These are phyloP conservation scores for Aspergillus arachidicola DNA, from an alignment of 2,329 filamentous ascomycete genomes.

Conservation along the genomic window DNA sequence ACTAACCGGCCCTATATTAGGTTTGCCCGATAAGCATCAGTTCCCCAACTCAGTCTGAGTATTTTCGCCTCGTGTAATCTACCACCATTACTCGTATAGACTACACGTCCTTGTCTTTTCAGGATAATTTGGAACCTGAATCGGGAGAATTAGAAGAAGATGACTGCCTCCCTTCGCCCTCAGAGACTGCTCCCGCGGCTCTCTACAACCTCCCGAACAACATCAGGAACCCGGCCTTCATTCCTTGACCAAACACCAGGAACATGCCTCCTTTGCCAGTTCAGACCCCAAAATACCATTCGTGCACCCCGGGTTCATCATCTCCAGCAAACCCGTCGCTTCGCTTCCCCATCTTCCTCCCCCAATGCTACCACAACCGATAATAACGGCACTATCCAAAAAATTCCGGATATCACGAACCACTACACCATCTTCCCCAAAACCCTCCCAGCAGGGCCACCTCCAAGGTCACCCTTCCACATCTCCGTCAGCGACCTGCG, in stretches of 20 bases:
- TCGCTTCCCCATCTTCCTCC: constrained; percentile 22
- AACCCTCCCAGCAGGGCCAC: constrained; percentile 75
- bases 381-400: constrained; percentile 10
- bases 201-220: constrained; percentile 4
- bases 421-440: constrained; percentile 88
- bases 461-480: constrained; percentile 73
- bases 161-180: constrained; percentile 16
- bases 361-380: constrained; percentile 6
- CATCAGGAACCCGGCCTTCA: constrained; percentile 8
- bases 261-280: constrained; percentile 19
- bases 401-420: constrained; percentile 51
- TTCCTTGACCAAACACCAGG: constrained; percentile 13
- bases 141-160: neutral
- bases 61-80: neutral
- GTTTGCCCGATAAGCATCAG: constrained; percentile 4
- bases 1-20: constrained; percentile 12
- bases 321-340: constrained; percentile 12
- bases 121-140: neutral
- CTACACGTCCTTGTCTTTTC: neutral
- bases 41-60: neutral
- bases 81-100: neutral
- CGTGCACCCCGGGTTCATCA: constrained; percentile 5
- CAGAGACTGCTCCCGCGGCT: constrained; percentile 17
- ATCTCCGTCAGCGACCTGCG: constrained; percentile 72
- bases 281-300: constrained; percentile 6